A percentile compares a stretch with the other conserved stretches of the same genome.
phyloP scores from a whole-genome alignment of 2,329 filamentous ascomycete species.

The Aspergillus sp. region DNA sequence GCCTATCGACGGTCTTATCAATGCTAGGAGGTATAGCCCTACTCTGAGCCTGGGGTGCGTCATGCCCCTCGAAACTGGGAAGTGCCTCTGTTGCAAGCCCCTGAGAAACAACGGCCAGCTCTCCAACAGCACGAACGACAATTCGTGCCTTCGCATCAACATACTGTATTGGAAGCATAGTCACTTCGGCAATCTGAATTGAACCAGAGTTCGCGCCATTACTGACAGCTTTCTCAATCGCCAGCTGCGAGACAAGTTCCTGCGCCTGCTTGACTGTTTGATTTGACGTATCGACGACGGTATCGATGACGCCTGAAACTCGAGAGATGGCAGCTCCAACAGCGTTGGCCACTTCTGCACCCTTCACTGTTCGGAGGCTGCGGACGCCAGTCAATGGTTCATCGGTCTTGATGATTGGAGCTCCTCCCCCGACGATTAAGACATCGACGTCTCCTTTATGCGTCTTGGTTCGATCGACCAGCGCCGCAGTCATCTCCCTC shows the following conservation, averaged over 20 bases:
- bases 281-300: conserved; percentile 5
- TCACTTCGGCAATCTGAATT: conserved; percentile 39
- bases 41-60: neutral
- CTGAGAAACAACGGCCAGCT: conserved; percentile 17
- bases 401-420: conserved; percentile 5
- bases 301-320: conserved; percentile 47
- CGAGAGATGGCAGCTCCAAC: conserved; percentile 62
- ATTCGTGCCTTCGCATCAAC: conserved; percentile 30
- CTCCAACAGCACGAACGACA: conserved; percentile 32
- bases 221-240: neutral
- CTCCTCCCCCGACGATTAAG: conserved; percentile 63
- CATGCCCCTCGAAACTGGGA: neutral
- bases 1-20: neutral
- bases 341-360: conserved; percentile 59
- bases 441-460: conserved; percentile 34
- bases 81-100: conserved; percentile 24
- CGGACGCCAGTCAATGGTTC: neutral
- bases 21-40: too few relatives aligned
- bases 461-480: conserved; percentile 11
- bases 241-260: neutral
- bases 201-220: conserved; percentile 19
- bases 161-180: conserved; percentile 38
- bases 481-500: conserved; percentile 3
- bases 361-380: neutral
- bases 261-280: conserved; percentile 21